These are phyloP conservation scores for Plantago major DNA, from an alignment of 257 asterid species.

Conservation along the genomic window DNA sequence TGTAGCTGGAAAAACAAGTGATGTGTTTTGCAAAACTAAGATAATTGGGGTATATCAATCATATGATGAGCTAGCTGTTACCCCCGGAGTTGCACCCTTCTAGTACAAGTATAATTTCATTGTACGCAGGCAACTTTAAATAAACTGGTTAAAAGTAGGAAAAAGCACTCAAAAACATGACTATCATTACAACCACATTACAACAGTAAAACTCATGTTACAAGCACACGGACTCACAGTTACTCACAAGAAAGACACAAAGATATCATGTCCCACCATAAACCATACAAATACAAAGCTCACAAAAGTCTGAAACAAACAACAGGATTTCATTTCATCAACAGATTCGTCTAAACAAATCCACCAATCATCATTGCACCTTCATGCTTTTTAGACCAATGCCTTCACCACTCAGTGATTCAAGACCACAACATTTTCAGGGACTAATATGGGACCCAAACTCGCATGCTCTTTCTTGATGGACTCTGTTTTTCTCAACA, in stretches of 20 bases:
- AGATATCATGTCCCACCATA: constrained; percentile 9
- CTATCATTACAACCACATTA: constrained; percentile 1
- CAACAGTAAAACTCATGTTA: constrained; percentile 16
- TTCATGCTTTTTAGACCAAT: constrained; percentile 16
- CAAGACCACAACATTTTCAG: constrained; percentile 21
- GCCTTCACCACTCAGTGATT: background rate
- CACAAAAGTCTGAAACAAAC: constrained; percentile 31
- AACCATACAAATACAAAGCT: constrained; percentile 11
- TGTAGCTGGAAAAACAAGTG: too few relatives aligned
- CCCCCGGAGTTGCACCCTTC: too few relatives aligned
- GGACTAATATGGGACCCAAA: constrained; percentile 53
- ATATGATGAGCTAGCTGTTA: too few relatives aligned
- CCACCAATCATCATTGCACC: constrained; percentile 12
- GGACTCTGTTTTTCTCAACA: constrained; percentile 34
- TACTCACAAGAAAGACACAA: constrained; percentile 16
- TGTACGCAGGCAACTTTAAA: too few relatives aligned
- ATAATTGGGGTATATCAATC: too few relatives aligned
- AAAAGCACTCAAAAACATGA: background rate
- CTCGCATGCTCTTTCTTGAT: constrained; percentile 50
- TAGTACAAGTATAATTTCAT: too few relatives aligned
- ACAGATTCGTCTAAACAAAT: constrained; percentile 23
- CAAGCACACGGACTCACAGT: constrained; percentile 33
- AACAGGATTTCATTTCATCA: constrained; percentile 38
- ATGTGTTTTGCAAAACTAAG: too few relatives aligned
- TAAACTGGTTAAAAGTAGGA: background rate